Evolutionary conservation across 805 yeast species (phyloP), one percentile per base, ranked within the genome.

Genomic region (Zygoascus ofunaensis): DNA sequence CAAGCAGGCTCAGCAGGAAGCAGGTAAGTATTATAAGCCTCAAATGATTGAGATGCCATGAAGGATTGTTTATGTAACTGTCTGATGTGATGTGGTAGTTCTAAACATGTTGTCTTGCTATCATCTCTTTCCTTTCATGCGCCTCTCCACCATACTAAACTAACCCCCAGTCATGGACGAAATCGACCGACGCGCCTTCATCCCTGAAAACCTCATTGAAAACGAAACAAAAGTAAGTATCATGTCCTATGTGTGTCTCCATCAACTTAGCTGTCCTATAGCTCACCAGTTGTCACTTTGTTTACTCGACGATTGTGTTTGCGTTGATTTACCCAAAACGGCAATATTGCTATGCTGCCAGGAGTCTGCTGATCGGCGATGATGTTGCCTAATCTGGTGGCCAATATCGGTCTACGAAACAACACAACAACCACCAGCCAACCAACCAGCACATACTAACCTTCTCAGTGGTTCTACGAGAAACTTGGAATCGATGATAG

Each of bases 401-500:
- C n/a, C n/a, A n/a, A n/a, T n/a, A n/a, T n/a, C n/a, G n/a, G n/a
- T n/a, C n/a, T n/a, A n/a, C n/a, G n/a, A n/a, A n/a, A n/a, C n/a
- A n/a, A n/a, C n/a, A n/a, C n/a, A n/a, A n/a, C n/a, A n/a, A 17
- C 14, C 21, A 20, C 21, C 14, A 35, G 14, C 20, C 20, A 19
- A n/a, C 20, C n/a, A n/a, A n/a, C n/a, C n/a, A n/a, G n/a, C n/a
- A 37, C n/a, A n/a, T n/a, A 19, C 35, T 34, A 34, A 36, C 39
- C 4, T 17, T 32, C 22, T 12, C 41, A 60, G 48, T 87, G 96
- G 94, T 89, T 90, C 62, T 92, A 92, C 68, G 77, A 82, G 46
- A 66, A 76, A 34, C 72, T 90, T 52, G 96, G 96, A 22, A 87
- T 90, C 48, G 96, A 89, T 59, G 96, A 87, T 59, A 81, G 86